phyloP scores from a whole-genome alignment of 148 eudicot species.

The Silene conica region DNA sequence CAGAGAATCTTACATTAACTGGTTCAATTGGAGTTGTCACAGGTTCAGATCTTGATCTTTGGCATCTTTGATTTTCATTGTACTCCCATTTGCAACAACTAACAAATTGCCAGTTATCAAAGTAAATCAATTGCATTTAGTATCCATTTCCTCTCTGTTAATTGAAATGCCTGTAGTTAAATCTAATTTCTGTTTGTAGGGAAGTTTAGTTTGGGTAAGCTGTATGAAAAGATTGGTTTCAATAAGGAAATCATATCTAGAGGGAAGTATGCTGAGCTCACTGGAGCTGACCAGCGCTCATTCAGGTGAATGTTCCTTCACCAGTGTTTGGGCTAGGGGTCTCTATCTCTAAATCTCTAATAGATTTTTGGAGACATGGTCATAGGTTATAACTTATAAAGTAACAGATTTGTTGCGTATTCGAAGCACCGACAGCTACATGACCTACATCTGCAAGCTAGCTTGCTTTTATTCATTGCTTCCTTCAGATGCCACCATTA shows the following conservation, averaged over 20 bases:
- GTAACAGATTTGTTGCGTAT: neutral
- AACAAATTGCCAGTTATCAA: too few relatives aligned
- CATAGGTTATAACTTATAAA: neutral
- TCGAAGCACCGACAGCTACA: too few relatives aligned
- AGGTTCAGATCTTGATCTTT: slow-evolving; percentile 36
- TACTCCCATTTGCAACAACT: neutral
- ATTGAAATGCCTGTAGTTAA: neutral
- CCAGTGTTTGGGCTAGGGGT: neutral
- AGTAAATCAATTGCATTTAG: too few relatives aligned
- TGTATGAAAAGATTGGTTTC: slow-evolving; percentile 84
- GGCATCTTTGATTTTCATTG: neutral
- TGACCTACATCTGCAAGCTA: too few relatives aligned
- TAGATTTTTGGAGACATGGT: neutral
- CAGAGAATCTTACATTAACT: slow-evolving; percentile 86
- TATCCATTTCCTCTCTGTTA: too few relatives aligned
- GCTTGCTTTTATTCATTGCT: too few relatives aligned
- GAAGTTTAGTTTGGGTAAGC: slow-evolving; percentile 69
- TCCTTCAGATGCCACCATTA: too few relatives aligned
- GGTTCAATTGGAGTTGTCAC: slow-evolving; percentile 97
- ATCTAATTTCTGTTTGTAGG: slow-evolving; percentile 35
- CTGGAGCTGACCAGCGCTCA: slow-evolving; percentile 86
- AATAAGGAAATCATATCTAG: slow-evolving; percentile 90
- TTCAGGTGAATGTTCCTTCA: slow-evolving; percentile 53
- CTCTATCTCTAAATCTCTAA: neutral
- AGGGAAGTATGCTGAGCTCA: slow-evolving; percentile 84